phyloP scores from a whole-genome alignment of 2,329 filamentous ascomycete species.

The Rasamsonia emersonii region DNA sequence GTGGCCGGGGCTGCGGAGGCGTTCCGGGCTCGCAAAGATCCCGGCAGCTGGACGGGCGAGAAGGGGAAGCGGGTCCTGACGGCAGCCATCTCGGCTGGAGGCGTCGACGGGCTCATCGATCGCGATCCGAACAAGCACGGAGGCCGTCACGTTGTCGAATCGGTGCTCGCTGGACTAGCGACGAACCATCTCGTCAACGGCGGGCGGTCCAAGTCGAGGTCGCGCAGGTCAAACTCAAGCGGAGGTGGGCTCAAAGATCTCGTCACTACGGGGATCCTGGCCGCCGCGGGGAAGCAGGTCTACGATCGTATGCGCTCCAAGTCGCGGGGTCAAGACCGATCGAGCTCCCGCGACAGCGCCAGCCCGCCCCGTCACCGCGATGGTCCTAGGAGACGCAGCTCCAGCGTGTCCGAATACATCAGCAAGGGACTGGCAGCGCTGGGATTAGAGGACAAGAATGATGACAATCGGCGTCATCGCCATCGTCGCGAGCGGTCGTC shows the following conservation, averaged over 20 bases:
- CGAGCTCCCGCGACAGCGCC: conserved; percentile 43
- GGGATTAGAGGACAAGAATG: conserved; percentile 30
- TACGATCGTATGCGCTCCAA: conserved; percentile 37
- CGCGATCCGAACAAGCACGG: conserved; percentile 61
- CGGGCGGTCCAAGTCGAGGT: conserved; percentile 63
- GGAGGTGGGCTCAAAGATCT: conserved; percentile 35
- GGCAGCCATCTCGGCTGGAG: conserved; percentile 74
- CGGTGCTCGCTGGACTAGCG: conserved; percentile 79
- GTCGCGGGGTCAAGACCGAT: conserved; percentile 33
- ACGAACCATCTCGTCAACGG: conserved; percentile 82
- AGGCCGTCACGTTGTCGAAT: conserved; percentile 75
- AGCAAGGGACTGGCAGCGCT: conserved; percentile 36
- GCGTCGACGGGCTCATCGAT: conserved; percentile 68
- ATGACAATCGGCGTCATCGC: conserved; percentile 24
- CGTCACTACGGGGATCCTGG: conserved; percentile 36
- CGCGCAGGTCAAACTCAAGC: conserved; percentile 41
- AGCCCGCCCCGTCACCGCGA: conserved; percentile 38
- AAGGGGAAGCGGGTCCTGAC: conserved; percentile 90
- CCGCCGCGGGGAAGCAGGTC: conserved; percentile 40
- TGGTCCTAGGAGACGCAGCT: conserved; percentile 31
- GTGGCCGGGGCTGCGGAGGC: conserved; percentile 87
- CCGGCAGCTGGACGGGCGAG: conserved; percentile 79
- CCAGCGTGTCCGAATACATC: conserved; percentile 38
- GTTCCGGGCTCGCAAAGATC: conserved; percentile 80
- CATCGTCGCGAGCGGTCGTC: conserved; percentile 19